Evolutionary conservation across 1,284 basidiomycete species (phyloP).

Genomic region (Tylopilus orsonianus): DNA sequence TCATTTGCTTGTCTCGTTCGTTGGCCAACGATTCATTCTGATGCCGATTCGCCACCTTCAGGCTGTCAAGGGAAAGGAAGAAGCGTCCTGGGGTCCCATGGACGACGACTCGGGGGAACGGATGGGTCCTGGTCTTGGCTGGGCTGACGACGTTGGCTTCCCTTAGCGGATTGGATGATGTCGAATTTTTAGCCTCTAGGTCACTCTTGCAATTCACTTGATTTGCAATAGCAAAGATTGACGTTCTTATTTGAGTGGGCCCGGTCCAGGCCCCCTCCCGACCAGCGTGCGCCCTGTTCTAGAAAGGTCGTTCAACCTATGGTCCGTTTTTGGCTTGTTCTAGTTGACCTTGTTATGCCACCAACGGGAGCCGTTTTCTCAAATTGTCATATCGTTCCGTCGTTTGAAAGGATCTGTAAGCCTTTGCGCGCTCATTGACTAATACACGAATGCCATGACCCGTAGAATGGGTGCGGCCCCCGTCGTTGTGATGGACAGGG

Average conservation of each 20-base stretch:
- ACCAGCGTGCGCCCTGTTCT: neutral
- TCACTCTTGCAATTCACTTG: constrained; percentile 1
- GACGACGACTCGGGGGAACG: constrained; percentile 33
- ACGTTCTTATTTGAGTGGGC: neutral
- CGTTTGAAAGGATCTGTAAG: neutral
- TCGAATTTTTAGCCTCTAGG: neutral
- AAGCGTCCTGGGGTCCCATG: constrained; percentile 27
- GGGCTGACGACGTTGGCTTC: constrained; percentile 30
- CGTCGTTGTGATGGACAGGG: no score
- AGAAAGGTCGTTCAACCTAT: neutral
- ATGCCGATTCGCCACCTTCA: constrained; percentile 9
- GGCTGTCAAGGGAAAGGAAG: constrained; percentile 36
- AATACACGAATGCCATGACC: no score
- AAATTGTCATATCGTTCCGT: neutral
- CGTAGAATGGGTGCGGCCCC: no score
- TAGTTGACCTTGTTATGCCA: neutral
- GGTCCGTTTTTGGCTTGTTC: neutral
- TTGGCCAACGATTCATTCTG: neutral
- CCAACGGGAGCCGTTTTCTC: neutral
- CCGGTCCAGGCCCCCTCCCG: no score
- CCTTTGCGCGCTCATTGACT: neutral
- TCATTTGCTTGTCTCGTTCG: neutral
- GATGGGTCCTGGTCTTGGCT: constrained; percentile 17
- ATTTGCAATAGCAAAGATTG: neutral
- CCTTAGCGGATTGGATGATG: constrained; percentile 6